A percentile compares a stretch with the other conserved stretches of the same genome.
phyloP scores from a whole-genome alignment of 768 basidiomycete genomes.

The Trichaptum fuscoviolaceum region DNA sequence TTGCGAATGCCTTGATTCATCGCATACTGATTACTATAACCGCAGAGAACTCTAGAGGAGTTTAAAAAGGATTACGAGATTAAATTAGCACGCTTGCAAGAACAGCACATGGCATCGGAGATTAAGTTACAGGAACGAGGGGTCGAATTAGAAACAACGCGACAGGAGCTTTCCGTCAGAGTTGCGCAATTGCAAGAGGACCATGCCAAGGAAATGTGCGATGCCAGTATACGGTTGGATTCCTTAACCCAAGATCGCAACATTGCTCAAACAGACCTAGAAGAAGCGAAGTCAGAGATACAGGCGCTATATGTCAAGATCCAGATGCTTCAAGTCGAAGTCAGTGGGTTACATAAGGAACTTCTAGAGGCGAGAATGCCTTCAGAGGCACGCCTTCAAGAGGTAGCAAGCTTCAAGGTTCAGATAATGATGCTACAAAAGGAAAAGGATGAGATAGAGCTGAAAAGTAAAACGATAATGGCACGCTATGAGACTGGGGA shows the following conservation, averaged over 20 bases:
- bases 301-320: not conserved
- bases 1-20: not conserved
- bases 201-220: not conserved
- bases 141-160: not conserved
- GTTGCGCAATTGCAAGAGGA: not conserved
- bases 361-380: not conserved
- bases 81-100: not conserved
- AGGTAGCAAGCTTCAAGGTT: not conserved
- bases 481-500: not conserved
- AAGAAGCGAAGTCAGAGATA: not conserved
- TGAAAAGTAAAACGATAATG: not conserved
- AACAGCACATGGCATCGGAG: not conserved
- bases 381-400: not conserved
- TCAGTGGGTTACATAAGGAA: not conserved
- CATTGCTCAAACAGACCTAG: not conserved
- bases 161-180: not conserved
- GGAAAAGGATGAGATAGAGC: not conserved
- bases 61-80: not conserved
- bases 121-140: not conserved
- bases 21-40: not conserved
- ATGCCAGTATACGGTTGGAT: not conserved
- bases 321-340: slow-evolving; percentile 2
- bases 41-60: not conserved
- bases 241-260: not conserved
- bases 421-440: not conserved